Conservation (phyloP, 768 basidiomycete species). For the Phanerochaete sordida region DNA sequence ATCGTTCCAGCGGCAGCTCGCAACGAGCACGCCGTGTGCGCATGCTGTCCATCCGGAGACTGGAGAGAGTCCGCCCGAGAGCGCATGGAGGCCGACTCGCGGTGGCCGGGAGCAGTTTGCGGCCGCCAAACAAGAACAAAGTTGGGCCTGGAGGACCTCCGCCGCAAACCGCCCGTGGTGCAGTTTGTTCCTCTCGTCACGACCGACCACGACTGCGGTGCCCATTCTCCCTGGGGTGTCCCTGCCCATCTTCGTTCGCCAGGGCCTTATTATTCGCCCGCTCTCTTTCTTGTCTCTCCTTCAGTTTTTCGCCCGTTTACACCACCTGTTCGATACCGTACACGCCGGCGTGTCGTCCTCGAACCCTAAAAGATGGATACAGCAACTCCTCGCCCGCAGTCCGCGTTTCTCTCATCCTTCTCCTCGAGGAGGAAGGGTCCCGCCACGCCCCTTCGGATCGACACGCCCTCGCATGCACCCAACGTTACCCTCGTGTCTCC, state of each 20-base stretch:
- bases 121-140: constrained; percentile 15
- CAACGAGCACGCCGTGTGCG: neutral
- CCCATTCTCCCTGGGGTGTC: neutral
- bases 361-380: constrained; percentile 28
- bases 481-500: constrained; percentile 46
- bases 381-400: constrained; percentile 29
- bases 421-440: constrained; percentile 48
- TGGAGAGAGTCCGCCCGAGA: neutral
- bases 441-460: constrained; percentile 55
- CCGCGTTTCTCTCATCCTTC: constrained; percentile 24
- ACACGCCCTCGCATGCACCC: constrained; percentile 45
- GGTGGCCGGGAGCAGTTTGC: neutral
- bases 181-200: neutral
- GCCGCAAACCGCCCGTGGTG: neutral
- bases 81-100: neutral
- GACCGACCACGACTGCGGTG: constrained; percentile 12
- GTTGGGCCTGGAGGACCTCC: constrained; percentile 2
- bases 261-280: constrained; percentile 4
- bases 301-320: constrained; percentile 5
- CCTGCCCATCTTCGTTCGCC: constrained; percentile 1
- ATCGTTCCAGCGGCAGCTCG: too few relatives aligned
- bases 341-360: constrained; percentile 42
- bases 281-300: constrained; percentile 8
- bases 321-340: constrained; percentile 17
- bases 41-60: neutral